A percentile compares a stretch with the other conserved stretches of the same genome.
These are phyloP conservation scores for Senecio squalidus DNA, from an alignment of 140 eudicot species.

Conservation along the genomic window DNA sequence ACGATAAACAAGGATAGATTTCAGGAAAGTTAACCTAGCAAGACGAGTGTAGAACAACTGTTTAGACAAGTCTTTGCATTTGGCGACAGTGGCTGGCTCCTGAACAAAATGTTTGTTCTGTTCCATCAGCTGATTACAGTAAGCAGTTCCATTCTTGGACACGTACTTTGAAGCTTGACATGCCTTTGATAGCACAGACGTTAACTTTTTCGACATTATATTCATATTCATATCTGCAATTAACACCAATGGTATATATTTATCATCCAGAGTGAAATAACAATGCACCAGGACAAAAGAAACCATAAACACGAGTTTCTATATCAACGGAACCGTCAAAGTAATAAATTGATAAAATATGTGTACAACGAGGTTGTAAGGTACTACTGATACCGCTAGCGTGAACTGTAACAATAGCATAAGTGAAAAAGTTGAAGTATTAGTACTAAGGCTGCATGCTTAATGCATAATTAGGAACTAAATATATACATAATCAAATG, in stretches of 20 bases:
- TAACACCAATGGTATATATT: background rate
- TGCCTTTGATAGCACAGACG: conserved; percentile 10
- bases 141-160: conserved; percentile 7
- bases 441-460: no score
- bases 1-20: no score
- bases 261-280: no score
- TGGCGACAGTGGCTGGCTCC: conserved; percentile 18
- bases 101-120: conserved; percentile 20
- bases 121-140: conserved; percentile 1
- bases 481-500: no score
- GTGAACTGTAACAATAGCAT: no score
- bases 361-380: no score
- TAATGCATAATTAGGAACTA: no score
- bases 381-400: no score
- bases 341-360: no score
- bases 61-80: conserved; percentile 14
- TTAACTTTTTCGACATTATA: conserved; percentile 12
- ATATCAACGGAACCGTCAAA: no score
- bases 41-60: conserved; percentile 26
- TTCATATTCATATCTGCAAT: conserved; percentile 1
- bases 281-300: background rate
- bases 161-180: conserved; percentile 7
- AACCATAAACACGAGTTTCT: background rate
- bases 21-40: conserved; percentile 6
- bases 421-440: no score